phyloP scores from a whole-genome alignment of 495 filamentous ascomycete species.

The Penicillium robsamsonii region DNA sequence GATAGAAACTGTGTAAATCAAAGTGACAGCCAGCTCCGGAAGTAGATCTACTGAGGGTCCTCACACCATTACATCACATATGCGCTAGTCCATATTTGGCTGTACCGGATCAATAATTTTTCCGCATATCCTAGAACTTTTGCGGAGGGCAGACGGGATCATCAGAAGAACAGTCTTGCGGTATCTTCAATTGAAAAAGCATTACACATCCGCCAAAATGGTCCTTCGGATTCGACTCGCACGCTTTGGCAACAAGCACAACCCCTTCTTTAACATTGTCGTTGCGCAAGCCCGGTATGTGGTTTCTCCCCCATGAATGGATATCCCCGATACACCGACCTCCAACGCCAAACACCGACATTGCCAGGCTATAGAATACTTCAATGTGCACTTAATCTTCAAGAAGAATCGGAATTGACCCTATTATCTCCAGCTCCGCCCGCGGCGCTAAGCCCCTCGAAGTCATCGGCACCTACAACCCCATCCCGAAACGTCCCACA shows the following conservation, averaged over 20 bases:
- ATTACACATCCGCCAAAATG: conserved; percentile 54
- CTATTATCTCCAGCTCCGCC: conserved; percentile 50
- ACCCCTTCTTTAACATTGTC: conserved; percentile 95
- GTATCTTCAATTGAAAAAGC: conserved; percentile 2
- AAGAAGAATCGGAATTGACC: neutral
- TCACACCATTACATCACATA: conserved; percentile 28
- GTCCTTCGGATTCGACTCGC: conserved; percentile 90
- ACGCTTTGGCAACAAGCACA: conserved; percentile 84
- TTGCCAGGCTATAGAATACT: neutral
- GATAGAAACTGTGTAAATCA: neutral
- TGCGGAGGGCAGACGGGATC: conserved; percentile 20
- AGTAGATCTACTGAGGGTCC: conserved; percentile 12
- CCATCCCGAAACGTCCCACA: conserved; percentile 65
- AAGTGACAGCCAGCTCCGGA: neutral
- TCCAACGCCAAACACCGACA: neutral
- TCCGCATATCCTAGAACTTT: conserved; percentile 33
- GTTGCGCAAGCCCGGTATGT: conserved; percentile 89
- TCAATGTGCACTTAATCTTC: neutral
- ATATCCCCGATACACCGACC: conserved; percentile 1
- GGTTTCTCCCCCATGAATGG: conserved; percentile 8
- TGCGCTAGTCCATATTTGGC: conserved; percentile 31
- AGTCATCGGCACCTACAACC: conserved; percentile 94
- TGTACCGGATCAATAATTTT: conserved; percentile 25
- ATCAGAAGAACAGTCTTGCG: conserved; percentile 4
- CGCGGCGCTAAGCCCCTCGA: conserved; percentile 85